Evolutionary conservation across 768 basidiomycete genomes (phyloP).

Genomic region (Rhodosporidiobolus odoratus): DNA sequence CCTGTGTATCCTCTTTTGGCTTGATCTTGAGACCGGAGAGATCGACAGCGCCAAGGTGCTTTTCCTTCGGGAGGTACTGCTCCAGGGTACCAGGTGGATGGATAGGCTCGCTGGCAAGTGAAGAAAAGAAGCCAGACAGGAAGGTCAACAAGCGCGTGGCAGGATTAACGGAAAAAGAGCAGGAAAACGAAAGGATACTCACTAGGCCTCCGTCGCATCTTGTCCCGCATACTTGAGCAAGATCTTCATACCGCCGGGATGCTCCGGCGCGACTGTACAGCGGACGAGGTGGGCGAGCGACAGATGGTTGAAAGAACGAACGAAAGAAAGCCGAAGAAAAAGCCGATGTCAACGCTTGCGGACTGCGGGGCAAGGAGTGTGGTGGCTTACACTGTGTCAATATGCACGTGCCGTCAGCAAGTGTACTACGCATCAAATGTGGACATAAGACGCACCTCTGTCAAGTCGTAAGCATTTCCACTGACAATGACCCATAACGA

Average conservation of each 20-base stretch:
- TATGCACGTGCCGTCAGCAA: slow-evolving; percentile 62
- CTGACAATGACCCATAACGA: slow-evolving; percentile 79
- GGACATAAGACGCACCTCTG: slow-evolving; percentile 57
- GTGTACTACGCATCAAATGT: slow-evolving; percentile 47
- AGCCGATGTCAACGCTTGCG: too few relatives aligned
- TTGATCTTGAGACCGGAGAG: slow-evolving; percentile 56
- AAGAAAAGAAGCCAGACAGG: not conserved
- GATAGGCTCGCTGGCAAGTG: slow-evolving; percentile 52
- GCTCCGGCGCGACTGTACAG: slow-evolving; percentile 26
- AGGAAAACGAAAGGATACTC: not conserved
- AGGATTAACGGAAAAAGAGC: not conserved
- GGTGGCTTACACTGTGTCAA: not conserved
- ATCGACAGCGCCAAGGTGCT: slow-evolving; percentile 66
- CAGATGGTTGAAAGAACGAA: not conserved
- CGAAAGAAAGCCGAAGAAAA: not conserved
- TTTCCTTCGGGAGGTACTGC: slow-evolving; percentile 60
- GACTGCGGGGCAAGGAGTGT: too few relatives aligned
- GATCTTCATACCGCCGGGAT: slow-evolving; percentile 62
- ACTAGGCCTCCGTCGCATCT: slow-evolving; percentile 55
- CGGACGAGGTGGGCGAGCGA: not conserved
- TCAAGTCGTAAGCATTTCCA: slow-evolving; percentile 74
- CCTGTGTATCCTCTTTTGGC: slow-evolving; percentile 56
- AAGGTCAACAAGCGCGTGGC: not conserved
- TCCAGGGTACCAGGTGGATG: slow-evolving; percentile 78
- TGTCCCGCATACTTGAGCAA: slow-evolving; percentile 78